These are phyloP conservation scores for Pseudopithomyces maydicus DNA, from an alignment of 2,329 filamentous ascomycete genomes.

Conservation along the genomic window DNA sequence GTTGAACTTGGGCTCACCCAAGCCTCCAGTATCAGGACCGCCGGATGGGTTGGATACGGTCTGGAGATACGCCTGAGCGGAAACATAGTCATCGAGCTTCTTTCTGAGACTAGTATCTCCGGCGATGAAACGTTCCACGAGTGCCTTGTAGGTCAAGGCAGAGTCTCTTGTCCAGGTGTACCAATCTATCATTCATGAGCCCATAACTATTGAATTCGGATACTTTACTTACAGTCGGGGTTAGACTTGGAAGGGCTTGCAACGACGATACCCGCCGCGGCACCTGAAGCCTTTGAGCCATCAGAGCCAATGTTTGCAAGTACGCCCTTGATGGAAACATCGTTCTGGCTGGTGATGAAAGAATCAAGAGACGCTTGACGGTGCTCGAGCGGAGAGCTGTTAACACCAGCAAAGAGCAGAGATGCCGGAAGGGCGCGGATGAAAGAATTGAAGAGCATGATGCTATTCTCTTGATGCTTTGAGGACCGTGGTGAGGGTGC, in stretches of 20 bases:
- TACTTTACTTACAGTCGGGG: conserved; percentile 56
- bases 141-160: conserved; percentile 69
- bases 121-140: conserved; percentile 69
- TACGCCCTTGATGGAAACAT: conserved; percentile 56
- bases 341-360: conserved; percentile 41
- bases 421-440: not conserved
- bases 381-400: not conserved
- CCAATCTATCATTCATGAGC: conserved; percentile 60
- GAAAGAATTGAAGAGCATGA: not conserved
- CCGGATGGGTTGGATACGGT: conserved; percentile 73
- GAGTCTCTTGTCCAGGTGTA: conserved; percentile 81
- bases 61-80: conserved; percentile 69
- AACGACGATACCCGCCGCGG: conserved; percentile 57
- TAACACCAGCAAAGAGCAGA: not conserved
- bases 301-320: conserved; percentile 61
- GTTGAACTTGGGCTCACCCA: conserved; percentile 77
- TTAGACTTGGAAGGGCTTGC: conserved; percentile 59
- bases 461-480: not conserved
- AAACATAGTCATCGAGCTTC: conserved; percentile 71
- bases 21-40: conserved; percentile 53
- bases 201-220: no score
- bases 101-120: conserved; percentile 64
- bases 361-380: conserved; percentile 38
- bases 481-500: not conserved
- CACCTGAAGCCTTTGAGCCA: conserved; percentile 55